Evolutionary conservation across 1,139 yeast species (phyloP), one percentile per base, ranked within the genome.

Genomic region (Hyphopichia burtonii): DNA sequence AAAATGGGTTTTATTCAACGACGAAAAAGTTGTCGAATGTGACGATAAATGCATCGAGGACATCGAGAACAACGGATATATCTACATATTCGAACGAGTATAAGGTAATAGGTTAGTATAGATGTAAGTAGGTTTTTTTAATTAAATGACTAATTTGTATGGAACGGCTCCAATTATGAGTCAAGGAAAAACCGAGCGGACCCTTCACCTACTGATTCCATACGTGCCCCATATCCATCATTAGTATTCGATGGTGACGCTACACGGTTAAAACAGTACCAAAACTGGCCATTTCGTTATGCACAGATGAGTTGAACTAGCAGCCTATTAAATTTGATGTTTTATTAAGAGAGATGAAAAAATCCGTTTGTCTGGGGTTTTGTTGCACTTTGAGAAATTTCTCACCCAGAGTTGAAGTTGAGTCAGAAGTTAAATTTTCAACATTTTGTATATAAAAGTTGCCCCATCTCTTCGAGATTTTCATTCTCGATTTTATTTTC

Each of bases 1-100:
- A n/a, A 68, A 71, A 44, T 91, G 98, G 97, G 84, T 86, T 0
- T 68, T 93, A 45, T 93, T 83, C 67, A 93, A 93, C 55, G 99
- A 93, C 59, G 99, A 93, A 56, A 91, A 90, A 61, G 96, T 93
- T 11, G 95, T 88, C 8, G 65, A 75, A 18, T 85, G 88, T 22
- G 83, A 79, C 25, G 85, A 80, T 14, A 64, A 63, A 27, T 83
- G 78, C 46, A 66, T 87, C 56, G 69, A 77, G 44, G 89, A 87
- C 59, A 71, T 87, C 49, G 76, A 74, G 46, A 72, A 67, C 27
- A 80, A 76, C 53, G 90, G 87, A 0, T 85, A 85, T 58, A 68
- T 86, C 3, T 85, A 81, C 52, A 42, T 82, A 4, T 81, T 80
- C 59, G 61, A 57, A 38, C 45, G 22, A 32, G 27, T 27, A 10